Evolutionary conservation across 139 green algal genomes (phyloP).

Genomic region (Nannochloris sp.): DNA sequence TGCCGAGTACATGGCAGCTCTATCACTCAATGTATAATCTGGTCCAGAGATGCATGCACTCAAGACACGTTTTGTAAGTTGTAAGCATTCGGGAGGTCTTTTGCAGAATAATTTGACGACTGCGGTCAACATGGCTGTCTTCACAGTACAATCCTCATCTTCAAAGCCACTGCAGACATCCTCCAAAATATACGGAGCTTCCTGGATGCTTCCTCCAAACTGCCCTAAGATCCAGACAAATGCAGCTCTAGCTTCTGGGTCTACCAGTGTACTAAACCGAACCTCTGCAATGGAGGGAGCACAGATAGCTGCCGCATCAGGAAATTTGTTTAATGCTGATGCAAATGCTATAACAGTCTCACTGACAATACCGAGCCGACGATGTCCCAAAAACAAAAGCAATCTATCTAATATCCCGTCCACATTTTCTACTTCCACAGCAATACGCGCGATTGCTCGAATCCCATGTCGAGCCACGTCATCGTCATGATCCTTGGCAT

Average conservation of each 20-base stretch:
- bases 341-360: slow-evolving; percentile 62
- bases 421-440: slow-evolving; percentile 55
- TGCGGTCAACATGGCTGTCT: slow-evolving; percentile 72
- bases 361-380: slow-evolving; percentile 34
- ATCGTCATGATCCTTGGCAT: slow-evolving; percentile 57
- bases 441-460: slow-evolving; percentile 58
- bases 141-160: slow-evolving; percentile 40
- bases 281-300: slow-evolving; percentile 33
- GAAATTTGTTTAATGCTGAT: slow-evolving; percentile 72
- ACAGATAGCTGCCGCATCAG: slow-evolving; percentile 51
- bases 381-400: slow-evolving; percentile 79
- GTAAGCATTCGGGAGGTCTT: slow-evolving; percentile 67
- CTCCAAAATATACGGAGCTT: slow-evolving; percentile 88
- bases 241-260: slow-evolving; percentile 65
- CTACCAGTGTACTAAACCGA: slow-evolving; percentile 25
- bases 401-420: slow-evolving; percentile 84
- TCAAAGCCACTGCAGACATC: slow-evolving; percentile 45
- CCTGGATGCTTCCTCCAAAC: slow-evolving; percentile 64
- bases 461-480: slow-evolving; percentile 64
- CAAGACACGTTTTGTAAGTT: slow-evolving; percentile 48
- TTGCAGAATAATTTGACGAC: slow-evolving; percentile 85
- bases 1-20: slow-evolving; percentile 81
- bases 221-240: slow-evolving; percentile 89
- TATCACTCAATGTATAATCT: slow-evolving; percentile 78
- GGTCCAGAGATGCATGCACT: slow-evolving; percentile 47